Evolutionary conservation across 768 basidiomycete genomes (phyloP).

Genomic region (Hemileccinum impolitum): DNA sequence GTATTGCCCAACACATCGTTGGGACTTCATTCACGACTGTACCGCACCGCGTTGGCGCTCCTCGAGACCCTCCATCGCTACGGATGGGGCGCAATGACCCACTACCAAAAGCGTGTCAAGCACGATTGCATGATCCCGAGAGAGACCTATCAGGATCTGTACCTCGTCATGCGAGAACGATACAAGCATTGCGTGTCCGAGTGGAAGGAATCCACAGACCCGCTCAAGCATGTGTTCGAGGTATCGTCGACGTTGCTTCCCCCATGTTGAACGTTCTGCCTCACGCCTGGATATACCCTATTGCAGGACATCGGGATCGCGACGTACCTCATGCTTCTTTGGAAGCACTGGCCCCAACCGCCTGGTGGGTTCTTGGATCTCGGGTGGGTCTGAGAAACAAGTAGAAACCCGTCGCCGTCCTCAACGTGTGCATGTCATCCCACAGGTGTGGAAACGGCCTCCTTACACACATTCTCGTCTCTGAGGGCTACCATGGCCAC

Average conservation of each 20-base stretch:
- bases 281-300: neutral
- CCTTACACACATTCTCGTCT: constrained; percentile 78
- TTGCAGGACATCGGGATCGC: constrained; percentile 90
- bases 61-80: constrained; percentile 85
- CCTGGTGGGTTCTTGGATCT: constrained; percentile 86
- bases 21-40: constrained; percentile 61
- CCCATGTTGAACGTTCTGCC: neutral
- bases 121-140: constrained; percentile 80
- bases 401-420: neutral
- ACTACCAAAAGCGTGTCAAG: constrained; percentile 81
- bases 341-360: constrained; percentile 84
- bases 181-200: constrained; percentile 71
- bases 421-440: neutral
- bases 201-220: constrained; percentile 84
- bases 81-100: constrained; percentile 77
- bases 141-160: constrained; percentile 86
- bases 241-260: constrained; percentile 35
- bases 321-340: constrained; percentile 87
- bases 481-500: constrained; percentile 80
- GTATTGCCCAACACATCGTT: constrained; percentile 43
- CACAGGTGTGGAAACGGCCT: constrained; percentile 88
- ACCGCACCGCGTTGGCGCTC: constrained; percentile 76
- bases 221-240: constrained; percentile 88
- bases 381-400: constrained; percentile 47
- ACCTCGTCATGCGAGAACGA: constrained; percentile 80